Evolutionary conservation across 176 grass and related monocot genomes (phyloP).

Genomic region (Ananas comosus): DNA sequence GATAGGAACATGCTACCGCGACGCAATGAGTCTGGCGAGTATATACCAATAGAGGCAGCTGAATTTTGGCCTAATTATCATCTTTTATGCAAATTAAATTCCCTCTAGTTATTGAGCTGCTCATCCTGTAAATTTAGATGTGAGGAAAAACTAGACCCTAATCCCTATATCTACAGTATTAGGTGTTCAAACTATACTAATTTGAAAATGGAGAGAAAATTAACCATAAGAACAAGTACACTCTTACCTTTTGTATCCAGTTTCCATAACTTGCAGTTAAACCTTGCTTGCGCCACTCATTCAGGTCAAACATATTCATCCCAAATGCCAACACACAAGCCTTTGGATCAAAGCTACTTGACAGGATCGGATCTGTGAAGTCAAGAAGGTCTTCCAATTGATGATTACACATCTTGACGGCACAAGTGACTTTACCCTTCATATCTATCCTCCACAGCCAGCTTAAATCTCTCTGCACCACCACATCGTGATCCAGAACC

Average conservation of each 20-base stretch:
- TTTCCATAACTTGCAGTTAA: slow-evolving; percentile 41
- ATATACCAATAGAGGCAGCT: too few species aligned
- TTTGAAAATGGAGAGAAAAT: not conserved
- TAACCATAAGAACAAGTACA: not conserved
- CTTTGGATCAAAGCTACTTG: slow-evolving; percentile 44
- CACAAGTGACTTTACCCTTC: slow-evolving; percentile 62
- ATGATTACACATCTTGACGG: slow-evolving; percentile 43
- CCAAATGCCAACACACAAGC: slow-evolving; percentile 66
- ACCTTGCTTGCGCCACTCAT: slow-evolving; percentile 53
- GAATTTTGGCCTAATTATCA: too few species aligned
- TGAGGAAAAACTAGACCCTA: too few species aligned
- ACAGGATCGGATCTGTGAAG: slow-evolving; percentile 46
- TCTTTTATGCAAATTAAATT: too few species aligned
- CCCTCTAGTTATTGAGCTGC: too few species aligned
- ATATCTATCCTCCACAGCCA: slow-evolving; percentile 53
- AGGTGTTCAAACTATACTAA: not conserved
- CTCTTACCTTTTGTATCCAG: slow-evolving; percentile 59
- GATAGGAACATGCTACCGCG: too few species aligned
- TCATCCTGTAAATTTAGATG: too few species aligned
- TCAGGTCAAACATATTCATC: slow-evolving; percentile 80
- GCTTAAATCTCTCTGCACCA: slow-evolving; percentile 59
- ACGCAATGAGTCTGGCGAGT: too few species aligned
- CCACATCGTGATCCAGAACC: slow-evolving; percentile 89
- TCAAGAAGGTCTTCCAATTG: slow-evolving; percentile 55
- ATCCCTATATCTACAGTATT: too few species aligned